These are phyloP conservation scores for Apiospora sp. DNA, from an alignment of 2,329 filamentous ascomycete species.

Conservation along the genomic window DNA sequence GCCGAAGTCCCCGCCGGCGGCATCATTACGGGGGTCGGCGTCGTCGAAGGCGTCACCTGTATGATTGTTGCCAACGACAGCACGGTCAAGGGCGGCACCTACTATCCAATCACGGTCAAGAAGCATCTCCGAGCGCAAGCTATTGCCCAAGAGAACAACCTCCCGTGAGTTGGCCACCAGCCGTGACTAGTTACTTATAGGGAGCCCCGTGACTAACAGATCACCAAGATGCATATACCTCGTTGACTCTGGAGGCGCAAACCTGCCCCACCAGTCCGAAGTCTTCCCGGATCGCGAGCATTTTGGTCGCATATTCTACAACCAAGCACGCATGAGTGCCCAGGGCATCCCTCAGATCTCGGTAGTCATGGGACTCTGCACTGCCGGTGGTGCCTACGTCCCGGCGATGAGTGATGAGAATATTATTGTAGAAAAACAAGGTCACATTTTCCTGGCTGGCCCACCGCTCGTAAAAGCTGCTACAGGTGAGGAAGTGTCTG, in stretches of 20 bases:
- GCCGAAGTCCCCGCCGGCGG: conserved; percentile 89
- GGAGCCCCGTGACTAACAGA: background rate
- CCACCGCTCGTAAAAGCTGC: conserved; percentile 95
- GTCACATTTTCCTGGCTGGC: conserved; percentile 96
- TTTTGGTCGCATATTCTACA: conserved; percentile 97
- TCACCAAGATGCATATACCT: conserved; percentile 85
- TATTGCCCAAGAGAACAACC: conserved; percentile 85
- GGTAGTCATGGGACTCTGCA: conserved; percentile 97
- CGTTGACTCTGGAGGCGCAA: conserved; percentile 94
- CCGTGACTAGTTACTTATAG: background rate
- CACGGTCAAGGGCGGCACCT: conserved; percentile 96
- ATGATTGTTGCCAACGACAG: conserved; percentile 96
- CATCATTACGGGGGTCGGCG: conserved; percentile 91
- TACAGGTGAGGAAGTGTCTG: conserved; percentile 89
- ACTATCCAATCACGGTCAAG: conserved; percentile 97
- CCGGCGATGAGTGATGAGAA: conserved; percentile 97
- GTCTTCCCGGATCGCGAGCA: conserved; percentile 96
- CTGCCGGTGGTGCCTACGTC: conserved; percentile 93
- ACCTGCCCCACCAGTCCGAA: conserved; percentile 92
- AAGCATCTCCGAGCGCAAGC: conserved; percentile 94
- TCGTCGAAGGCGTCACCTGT: conserved; percentile 88
- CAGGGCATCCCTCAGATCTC: conserved; percentile 90
- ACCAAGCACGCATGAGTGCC: conserved; percentile 92
- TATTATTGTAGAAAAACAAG: conserved; percentile 94
- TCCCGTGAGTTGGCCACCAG: conserved; percentile 58